Evolutionary conservation across 2,329 filamentous ascomycete genomes (phyloP), one percentile per base, ranked within the genome.

Genomic region (Phialemonium atrogriseum): DNA sequence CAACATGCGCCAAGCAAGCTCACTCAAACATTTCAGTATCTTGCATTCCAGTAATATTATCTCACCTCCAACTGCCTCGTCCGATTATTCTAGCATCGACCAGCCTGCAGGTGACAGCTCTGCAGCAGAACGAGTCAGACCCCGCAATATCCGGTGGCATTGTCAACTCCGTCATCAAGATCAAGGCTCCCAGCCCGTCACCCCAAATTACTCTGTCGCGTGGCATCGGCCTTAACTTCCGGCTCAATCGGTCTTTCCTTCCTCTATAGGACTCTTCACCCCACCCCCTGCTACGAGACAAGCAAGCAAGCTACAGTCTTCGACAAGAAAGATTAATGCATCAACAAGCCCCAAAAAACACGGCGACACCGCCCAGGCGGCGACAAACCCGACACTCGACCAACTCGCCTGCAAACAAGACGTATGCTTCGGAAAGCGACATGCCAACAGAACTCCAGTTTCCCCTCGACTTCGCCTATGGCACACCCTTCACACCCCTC

Each of bases 361-460:
- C 54, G 46, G 55, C 52, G 32, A 58, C 59, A 30, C 57, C 60
- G 24, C 57, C 50, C 39, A 48, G 62, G 43, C 56, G 64, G 49
- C 50, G 60, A 48, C 44, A 55, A 49, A 51, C 60, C 37, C 51
- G 55, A 41, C 50, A 62, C 42, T 49, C 45, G 41, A 43, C 54
- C 24, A 55, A 51, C 32, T 46, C 50, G 12, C 47, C 62, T 11
- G 55, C 55, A 9, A 65, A 65, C 37, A 75, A 70, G 51, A 64
- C 62, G n/a, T 75, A 76, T 45, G 71, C 68, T 15, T 77, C 73
- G 4, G 73, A 77, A 49, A 74, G 68, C 44, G 73, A 77, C 44
- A 53, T 57, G 42, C 54, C 49, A 26, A 52, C 40, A 40, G 56
- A 52, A 41, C 56, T 46, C 37, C 46, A 43, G 31, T 50, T 47